These are phyloP conservation scores for Boletus vermiculosoides DNA, from an alignment of 768 basidiomycete genomes.

Conservation along the genomic window DNA sequence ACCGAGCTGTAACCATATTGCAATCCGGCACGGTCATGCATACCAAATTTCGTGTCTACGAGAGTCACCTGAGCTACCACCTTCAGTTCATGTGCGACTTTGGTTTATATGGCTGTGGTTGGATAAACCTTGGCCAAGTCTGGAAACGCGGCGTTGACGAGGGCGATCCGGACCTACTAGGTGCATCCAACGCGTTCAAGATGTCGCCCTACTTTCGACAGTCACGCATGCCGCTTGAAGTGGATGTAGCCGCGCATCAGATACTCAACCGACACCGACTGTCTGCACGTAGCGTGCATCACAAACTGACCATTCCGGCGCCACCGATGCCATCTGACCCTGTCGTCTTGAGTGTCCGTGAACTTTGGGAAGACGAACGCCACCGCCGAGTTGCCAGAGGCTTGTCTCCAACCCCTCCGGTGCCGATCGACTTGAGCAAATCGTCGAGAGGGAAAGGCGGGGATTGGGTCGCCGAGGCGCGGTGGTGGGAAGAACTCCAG, in stretches of 20 bases:
- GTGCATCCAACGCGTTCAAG: constrained; percentile 34
- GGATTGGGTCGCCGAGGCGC: constrained; percentile 69
- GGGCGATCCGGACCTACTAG: constrained; percentile 14
- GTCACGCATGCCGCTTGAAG: constrained; percentile 72
- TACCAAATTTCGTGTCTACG: constrained; percentile 76
- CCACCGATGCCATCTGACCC: constrained; percentile 58
- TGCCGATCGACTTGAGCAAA: constrained; percentile 70
- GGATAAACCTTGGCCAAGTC: constrained; percentile 72
- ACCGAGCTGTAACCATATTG: constrained; percentile 71
- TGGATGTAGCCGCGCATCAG: constrained; percentile 77
- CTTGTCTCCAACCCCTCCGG: constrained; percentile 66
- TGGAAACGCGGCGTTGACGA: constrained; percentile 51
- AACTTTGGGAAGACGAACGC: constrained; percentile 97
- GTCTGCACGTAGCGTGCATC: constrained; percentile 60
- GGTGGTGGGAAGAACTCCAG: constrained; percentile 73
- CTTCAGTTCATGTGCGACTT: constrained; percentile 96
- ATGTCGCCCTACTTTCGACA: constrained; percentile 62
- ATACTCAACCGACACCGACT: constrained; percentile 82
- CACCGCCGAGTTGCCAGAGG: constrained; percentile 64
- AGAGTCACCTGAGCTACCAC: constrained; percentile 85
- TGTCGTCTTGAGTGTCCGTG: constrained; percentile 83
- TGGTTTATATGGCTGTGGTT: constrained; percentile 91
- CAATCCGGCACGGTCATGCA: constrained; percentile 82
- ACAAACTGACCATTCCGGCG: constrained; percentile 61
- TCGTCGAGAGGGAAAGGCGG: constrained; percentile 54